Evolutionary conservation across 2,329 filamentous ascomycete genomes (phyloP), one percentile per base, ranked within the genome.

Genomic region (Aspergillus spinulosporus): DNA sequence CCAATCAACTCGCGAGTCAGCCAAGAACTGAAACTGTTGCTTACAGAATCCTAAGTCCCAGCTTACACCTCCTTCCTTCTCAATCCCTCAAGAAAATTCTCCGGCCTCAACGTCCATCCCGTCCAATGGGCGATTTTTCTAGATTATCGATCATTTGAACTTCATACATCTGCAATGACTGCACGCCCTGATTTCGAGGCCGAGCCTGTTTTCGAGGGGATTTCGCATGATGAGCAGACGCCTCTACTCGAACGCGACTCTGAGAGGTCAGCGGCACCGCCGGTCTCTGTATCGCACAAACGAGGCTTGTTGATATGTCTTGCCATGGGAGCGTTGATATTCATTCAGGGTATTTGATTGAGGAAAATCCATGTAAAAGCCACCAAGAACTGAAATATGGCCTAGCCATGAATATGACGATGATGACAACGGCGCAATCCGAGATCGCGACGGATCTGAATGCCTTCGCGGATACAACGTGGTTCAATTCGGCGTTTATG

Each of bases 401-500:
- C 26, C 46, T 57, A 81, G 80, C 81, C 12, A 80, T 83, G 59
- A 94, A 94, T 67, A 90, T 92, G 74, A 90, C 87, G 9, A 86
- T 90, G 63, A 86, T 95, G 68, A 89, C 89, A 4, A 92, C 91
- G 54, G 89, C 88, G 1, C 90, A 94, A 73, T 89, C 87, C 5
- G 80, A 80, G 49, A 90, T 95, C 62, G 89, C 90, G 2, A 82
- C 81, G 5, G 89, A 93, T 62, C 78, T 95, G 1, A 80, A 89
- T 72, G 84, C 88, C 1, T 92, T 90, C 66, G 84, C 86, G 54
- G 78, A 85, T 54, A 86, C 85, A 36, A 88, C 85, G 71, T 95
- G 90, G 90, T 91, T 94, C 69, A 91, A 88, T 5, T 90, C 88
- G 32, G 80, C 87, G 2, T 95, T 90, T 68, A 79, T 94, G 70